These are phyloP conservation scores for Fusarium sp. DNA, from an alignment of 2,329 filamentous ascomycete genomes.

Conservation along the genomic window DNA sequence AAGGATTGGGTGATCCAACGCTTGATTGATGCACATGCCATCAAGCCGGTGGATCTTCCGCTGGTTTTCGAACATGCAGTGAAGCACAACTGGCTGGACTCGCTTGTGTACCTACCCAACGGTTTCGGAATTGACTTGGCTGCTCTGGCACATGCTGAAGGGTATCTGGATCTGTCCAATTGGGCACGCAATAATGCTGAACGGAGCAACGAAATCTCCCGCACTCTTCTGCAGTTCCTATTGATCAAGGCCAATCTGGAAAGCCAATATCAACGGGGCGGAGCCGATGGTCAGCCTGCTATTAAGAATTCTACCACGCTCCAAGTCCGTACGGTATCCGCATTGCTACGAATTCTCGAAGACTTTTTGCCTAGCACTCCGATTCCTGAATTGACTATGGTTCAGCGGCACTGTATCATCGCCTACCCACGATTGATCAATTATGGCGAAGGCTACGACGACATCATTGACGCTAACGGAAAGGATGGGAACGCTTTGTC, in stretches of 20 bases:
- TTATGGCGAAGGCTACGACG: constrained; percentile 91
- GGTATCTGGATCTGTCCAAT: constrained; percentile 80
- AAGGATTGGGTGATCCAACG: constrained; percentile 85
- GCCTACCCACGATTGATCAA: constrained; percentile 96
- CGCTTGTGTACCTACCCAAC: constrained; percentile 80
- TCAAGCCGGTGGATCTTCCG: constrained; percentile 67
- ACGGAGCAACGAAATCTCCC: constrained; percentile 74
- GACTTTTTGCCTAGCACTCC: constrained; percentile 71
- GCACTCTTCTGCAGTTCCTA: constrained; percentile 81
- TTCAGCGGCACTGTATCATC: constrained; percentile 90
- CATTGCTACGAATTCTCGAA: constrained; percentile 82
- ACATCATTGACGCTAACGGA: constrained; percentile 88
- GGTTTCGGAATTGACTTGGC: constrained; percentile 90
- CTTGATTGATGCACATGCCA: constrained; percentile 83
- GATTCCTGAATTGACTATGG: constrained; percentile 76
- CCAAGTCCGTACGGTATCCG: constrained; percentile 85
- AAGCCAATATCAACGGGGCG: constrained; percentile 73
- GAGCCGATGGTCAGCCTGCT: constrained; percentile 68
- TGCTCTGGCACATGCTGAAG: constrained; percentile 84
- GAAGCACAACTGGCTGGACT: constrained; percentile 85
- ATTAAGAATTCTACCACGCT: constrained; percentile 77
- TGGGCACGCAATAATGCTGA: constrained; percentile 82
- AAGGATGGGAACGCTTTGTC: constrained; percentile 84
- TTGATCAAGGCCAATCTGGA: constrained; percentile 87
- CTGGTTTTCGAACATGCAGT: constrained; percentile 72